These are phyloP conservation scores for Colletotrichum sp. DNA, from an alignment of 2,329 filamentous ascomycete genomes.

Conservation along the genomic window DNA sequence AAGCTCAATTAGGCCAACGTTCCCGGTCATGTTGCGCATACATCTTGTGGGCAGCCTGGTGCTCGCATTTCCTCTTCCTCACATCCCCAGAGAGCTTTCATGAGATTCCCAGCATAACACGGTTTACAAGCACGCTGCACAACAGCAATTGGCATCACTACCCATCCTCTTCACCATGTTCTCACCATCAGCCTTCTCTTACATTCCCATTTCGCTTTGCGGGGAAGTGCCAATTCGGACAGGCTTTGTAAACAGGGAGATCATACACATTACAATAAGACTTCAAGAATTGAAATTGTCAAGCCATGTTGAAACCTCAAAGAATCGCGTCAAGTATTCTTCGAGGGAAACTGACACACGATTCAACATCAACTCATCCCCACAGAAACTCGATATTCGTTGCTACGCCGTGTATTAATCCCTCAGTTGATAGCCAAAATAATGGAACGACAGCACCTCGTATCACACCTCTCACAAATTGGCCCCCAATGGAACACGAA, in stretches of 20 bases:
- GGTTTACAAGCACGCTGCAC: not conserved
- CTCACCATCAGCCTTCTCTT: rapidly evolving
- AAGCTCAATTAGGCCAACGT: not conserved
- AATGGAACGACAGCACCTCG: not conserved
- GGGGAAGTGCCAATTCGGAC: not conserved
- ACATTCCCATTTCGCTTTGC: rapidly evolving
- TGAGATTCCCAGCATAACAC: not conserved
- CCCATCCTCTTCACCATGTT: not conserved
- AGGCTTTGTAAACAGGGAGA: not conserved
- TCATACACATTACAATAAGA: too few relatives aligned
- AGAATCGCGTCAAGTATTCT: not conserved
- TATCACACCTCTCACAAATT: not conserved
- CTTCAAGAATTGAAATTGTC: not conserved
- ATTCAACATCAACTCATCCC: not conserved
- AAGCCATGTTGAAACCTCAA: not conserved
- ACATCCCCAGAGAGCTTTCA: not conserved
- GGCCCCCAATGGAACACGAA: not conserved
- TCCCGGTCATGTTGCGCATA: rapidly evolving
- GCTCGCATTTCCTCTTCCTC: not conserved
- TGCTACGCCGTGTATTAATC: not conserved
- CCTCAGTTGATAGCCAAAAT: not conserved
- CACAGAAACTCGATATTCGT: not conserved
- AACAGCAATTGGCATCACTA: not conserved
- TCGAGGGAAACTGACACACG: not conserved
- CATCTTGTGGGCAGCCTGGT: rapidly evolving